Conservation (phyloP, 345 rosid species). For the Hibiscus tridactylites region DNA sequence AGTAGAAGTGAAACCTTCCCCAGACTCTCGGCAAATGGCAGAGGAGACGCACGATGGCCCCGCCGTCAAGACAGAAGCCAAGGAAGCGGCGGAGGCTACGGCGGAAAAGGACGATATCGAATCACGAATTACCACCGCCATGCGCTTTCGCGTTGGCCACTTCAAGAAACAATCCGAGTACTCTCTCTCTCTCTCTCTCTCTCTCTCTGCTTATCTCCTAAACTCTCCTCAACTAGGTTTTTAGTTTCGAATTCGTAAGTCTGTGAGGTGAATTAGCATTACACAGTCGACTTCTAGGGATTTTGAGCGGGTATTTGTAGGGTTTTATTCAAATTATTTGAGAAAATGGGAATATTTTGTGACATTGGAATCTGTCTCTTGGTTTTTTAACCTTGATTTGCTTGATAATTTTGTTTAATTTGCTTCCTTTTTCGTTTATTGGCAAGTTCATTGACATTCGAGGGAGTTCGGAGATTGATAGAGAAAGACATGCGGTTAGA, state of each 20-base stretch:
- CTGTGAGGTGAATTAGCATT: background rate
- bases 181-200: background rate
- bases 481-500: constrained; percentile 80
- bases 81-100: constrained; percentile 2
- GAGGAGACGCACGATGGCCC: constrained; percentile 23
- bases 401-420: background rate
- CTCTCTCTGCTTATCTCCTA: constrained; percentile 7
- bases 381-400: background rate
- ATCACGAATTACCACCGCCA: constrained; percentile 52
- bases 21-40: constrained; percentile 17
- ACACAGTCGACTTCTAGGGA: background rate
- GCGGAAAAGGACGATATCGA: constrained; percentile 26
- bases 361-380: background rate
- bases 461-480: constrained; percentile 71
- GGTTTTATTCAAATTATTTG: background rate
- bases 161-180: constrained; percentile 72
- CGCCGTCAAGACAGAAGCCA: background rate
- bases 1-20: background rate
- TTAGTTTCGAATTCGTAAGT: background rate
- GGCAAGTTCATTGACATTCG: constrained; percentile 53
- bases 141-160: constrained; percentile 60
- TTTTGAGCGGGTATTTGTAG: background rate
- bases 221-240: background rate
- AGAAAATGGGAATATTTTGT: background rate
- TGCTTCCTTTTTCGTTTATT: background rate